A percentile compares a stretch with the other conserved stretches of the same genome.
Evolutionary conservation across 1,284 basidiomycete species (phyloP).

Genomic region (Cutaneotrichosporon mucoides): DNA sequence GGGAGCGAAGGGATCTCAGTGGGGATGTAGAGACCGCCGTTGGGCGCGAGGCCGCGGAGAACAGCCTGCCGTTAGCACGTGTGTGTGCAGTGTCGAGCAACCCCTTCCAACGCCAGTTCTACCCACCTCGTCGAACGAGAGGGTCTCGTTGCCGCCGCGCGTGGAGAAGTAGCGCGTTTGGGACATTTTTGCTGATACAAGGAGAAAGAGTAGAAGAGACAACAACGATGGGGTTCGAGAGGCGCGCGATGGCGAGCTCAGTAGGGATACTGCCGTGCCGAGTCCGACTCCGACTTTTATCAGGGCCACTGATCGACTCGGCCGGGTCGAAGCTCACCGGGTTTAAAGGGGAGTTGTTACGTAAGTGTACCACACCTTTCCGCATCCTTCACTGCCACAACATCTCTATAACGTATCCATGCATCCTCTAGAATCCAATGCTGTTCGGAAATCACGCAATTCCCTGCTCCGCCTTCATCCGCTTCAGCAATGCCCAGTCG

Average conservation of each 20-base stretch:
- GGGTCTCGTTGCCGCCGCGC: conserved; percentile 61
- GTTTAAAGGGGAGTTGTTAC: too few relatives aligned
- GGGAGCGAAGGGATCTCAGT: conserved; percentile 66
- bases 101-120: too few relatives aligned
- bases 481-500: conserved; percentile 92
- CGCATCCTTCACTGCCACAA: background rate
- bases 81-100: background rate
- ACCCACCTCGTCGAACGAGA: conserved; percentile 73
- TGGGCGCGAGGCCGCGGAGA: conserved; percentile 88
- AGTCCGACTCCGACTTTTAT: too few relatives aligned
- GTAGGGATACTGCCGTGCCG: too few relatives aligned
- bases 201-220: too few relatives aligned
- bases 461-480: conserved; percentile 68
- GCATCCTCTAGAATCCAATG: background rate
- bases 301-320: too few relatives aligned
- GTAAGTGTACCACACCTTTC: too few relatives aligned
- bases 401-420: background rate
- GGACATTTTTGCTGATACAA: conserved; percentile 7
- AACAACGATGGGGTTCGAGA: too few relatives aligned
- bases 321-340: too few relatives aligned
- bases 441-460: background rate
- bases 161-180: conserved; percentile 74
- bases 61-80: conserved; percentile 61
- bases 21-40: conserved; percentile 77
- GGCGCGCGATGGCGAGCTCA: too few relatives aligned